Conservation (phyloP, 176 grass and related monocot genomes). For the Rhipidocladum racemiflorum region DNA sequence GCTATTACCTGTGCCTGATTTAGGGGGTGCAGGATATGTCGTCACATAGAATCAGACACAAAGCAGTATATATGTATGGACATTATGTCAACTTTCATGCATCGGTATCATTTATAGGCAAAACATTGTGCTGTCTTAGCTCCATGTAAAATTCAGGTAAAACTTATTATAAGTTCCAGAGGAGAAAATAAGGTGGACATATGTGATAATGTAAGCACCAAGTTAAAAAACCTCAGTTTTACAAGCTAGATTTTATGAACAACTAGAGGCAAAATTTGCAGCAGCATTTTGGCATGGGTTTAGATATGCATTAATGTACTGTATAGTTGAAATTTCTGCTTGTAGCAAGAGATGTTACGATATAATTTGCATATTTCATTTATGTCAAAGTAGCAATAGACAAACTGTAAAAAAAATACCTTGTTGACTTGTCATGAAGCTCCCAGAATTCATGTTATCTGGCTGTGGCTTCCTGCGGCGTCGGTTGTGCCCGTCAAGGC, state of each 20-base stretch:
- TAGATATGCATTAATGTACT: neutral
- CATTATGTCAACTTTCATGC: neutral
- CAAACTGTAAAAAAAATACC: slow-evolving; percentile 40
- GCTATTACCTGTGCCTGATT: neutral
- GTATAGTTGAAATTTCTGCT: neutral
- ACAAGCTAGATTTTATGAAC: neutral
- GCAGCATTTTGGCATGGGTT: neutral
- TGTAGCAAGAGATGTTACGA: neutral
- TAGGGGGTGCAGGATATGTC: neutral
- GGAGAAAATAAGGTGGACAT: neutral
- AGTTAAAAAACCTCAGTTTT: neutral
- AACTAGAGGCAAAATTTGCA: neutral
- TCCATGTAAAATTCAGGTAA: neutral
- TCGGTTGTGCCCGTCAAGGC: slow-evolving; percentile 89
- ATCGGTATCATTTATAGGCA: neutral
- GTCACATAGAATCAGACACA: neutral
- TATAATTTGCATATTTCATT: neutral
- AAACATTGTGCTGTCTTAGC: neutral
- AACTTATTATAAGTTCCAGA: neutral
- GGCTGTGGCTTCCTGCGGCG: slow-evolving; percentile 82
- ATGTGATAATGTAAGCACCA: neutral
- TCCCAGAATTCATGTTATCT: slow-evolving; percentile 55
- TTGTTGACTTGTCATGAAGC: slow-evolving; percentile 75
- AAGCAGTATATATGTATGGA: neutral
- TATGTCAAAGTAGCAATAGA: neutral